Evolutionary conservation across 768 basidiomycete species (phyloP), one percentile per base, ranked within the genome.

Genomic region (Asterophora parasitica): DNA sequence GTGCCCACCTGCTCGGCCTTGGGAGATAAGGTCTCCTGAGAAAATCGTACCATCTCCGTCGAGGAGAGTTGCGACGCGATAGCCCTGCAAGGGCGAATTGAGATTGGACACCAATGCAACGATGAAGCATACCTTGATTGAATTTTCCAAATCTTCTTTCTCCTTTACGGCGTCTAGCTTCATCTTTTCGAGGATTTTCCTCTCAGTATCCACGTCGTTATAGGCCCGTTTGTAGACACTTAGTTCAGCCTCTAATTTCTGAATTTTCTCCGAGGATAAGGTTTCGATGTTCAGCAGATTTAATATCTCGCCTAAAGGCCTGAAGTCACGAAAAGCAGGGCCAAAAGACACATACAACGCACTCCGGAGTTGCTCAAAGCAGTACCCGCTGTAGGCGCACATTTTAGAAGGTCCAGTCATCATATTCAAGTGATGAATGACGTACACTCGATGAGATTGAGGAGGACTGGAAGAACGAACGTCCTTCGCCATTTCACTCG

Each of bases 11-110:
- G 68, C 65, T 50, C 75, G 74, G 11, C 83, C 84, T 52, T 72
- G 72, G 11, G 64, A 54, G 38, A 85, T 74, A 19, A 83, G 65
- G 32, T 79, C 71, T 12, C 65, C 58, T 7, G 71, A 65, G 56
- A 86, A 86, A 46, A 85, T 84, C 6, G 76, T 63, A 17, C 76
- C 77, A 54, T 86, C 84, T 28, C 85, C 85, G 49, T 87, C 84
- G 49, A 87, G 65, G 38, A 87, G 69, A 65, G 76, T 58, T n/a
- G 72, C 57, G 32, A 75, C 61, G 42, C 74, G 68, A 49, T 70
- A 64, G n/a, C 70, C 74, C 74, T 77, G 35, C 17, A 37, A 44
- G 13, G 13, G 43, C 43, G 39, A 20, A 28, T 44, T 31, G 26
- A 30, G 12, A 7, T 19, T 5, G 33, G 12, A 10, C 11, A n/a